Conservation (phyloP, 1,284 basidiomycete species). For the Xerocomus amazonicus region DNA sequence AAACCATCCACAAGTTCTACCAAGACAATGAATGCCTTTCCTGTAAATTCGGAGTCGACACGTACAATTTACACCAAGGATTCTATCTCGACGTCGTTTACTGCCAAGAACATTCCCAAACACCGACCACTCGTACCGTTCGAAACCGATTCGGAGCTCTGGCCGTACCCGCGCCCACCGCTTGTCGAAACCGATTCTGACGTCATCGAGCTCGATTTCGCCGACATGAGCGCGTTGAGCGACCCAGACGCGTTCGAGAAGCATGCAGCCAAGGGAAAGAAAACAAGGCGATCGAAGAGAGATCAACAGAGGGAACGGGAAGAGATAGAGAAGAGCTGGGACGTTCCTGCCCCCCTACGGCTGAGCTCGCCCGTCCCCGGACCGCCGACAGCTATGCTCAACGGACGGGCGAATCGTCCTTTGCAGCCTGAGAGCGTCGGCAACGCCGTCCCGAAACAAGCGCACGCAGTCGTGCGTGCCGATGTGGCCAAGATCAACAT, state of each 20-base stretch:
- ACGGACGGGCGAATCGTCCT: slow-evolving; percentile 23
- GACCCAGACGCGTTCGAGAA: slow-evolving; percentile 51
- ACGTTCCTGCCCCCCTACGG: slow-evolving; percentile 37
- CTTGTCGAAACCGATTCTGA: slow-evolving; percentile 41
- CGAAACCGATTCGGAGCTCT: slow-evolving; percentile 55
- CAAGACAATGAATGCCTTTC: background rate
- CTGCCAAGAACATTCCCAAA: slow-evolving; percentile 19
- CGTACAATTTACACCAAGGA: slow-evolving; percentile 15
- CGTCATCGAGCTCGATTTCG: slow-evolving; percentile 68
- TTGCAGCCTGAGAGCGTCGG: slow-evolving; percentile 6
- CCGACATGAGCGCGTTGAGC: slow-evolving; percentile 63
- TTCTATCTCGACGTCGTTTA: slow-evolving; percentile 2
- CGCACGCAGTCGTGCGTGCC: background rate
- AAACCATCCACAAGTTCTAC: slow-evolving; percentile 2
- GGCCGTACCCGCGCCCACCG: slow-evolving; percentile 58
- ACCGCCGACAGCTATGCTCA: slow-evolving; percentile 12
- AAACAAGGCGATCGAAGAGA: slow-evolving; percentile 37
- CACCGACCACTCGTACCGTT: slow-evolving; percentile 49
- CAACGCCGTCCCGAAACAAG: slow-evolving; percentile 7
- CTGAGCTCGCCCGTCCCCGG: slow-evolving; percentile 17
- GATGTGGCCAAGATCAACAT: slow-evolving; percentile 18
- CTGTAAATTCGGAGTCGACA: slow-evolving; percentile 7
- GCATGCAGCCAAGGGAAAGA: slow-evolving; percentile 26
- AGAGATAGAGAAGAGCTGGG: slow-evolving; percentile 61
- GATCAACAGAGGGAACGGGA: slow-evolving; percentile 44